Evolutionary conservation across 331 rosid genomes (phyloP).

Genomic region (Rosa hybrid): DNA sequence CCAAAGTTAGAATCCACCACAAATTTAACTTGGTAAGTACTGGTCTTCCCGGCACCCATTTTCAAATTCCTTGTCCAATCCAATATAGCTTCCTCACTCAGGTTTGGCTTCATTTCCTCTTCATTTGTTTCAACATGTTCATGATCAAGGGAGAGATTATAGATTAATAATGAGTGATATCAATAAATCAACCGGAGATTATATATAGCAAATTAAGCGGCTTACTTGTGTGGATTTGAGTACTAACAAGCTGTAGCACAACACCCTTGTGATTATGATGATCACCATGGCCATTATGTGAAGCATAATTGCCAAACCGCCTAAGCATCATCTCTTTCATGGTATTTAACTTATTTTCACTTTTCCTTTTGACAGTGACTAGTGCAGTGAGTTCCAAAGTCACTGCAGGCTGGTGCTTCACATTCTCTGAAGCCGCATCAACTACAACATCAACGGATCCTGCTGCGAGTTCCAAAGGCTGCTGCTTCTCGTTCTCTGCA

Average conservation of each 20-base stretch:
- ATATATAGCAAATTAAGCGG: background rate
- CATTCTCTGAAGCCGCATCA: background rate
- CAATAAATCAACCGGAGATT: too few relatives aligned
- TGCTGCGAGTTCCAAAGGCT: too few relatives aligned
- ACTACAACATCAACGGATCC: too few relatives aligned
- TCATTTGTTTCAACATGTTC: background rate
- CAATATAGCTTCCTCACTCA: background rate
- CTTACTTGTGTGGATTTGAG: background rate
- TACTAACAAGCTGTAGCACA: too few relatives aligned
- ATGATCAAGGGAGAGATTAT: background rate
- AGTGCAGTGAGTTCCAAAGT: background rate
- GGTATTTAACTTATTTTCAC: background rate
- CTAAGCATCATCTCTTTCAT: background rate
- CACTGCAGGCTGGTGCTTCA: background rate
- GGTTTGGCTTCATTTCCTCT: background rate
- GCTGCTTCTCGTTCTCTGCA: too few relatives aligned
- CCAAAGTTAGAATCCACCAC: conserved; percentile 4
- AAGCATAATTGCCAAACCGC: background rate
- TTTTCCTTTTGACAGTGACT: background rate
- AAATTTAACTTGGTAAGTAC: background rate
- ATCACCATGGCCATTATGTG: background rate
- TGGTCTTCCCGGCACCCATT: background rate
- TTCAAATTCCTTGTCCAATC: background rate
- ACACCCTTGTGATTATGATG: too few relatives aligned
- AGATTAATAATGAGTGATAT: too few relatives aligned